These are phyloP conservation scores for Thelonectria rubi DNA, from an alignment of 2,329 filamentous ascomycete genomes.

Conservation along the genomic window DNA sequence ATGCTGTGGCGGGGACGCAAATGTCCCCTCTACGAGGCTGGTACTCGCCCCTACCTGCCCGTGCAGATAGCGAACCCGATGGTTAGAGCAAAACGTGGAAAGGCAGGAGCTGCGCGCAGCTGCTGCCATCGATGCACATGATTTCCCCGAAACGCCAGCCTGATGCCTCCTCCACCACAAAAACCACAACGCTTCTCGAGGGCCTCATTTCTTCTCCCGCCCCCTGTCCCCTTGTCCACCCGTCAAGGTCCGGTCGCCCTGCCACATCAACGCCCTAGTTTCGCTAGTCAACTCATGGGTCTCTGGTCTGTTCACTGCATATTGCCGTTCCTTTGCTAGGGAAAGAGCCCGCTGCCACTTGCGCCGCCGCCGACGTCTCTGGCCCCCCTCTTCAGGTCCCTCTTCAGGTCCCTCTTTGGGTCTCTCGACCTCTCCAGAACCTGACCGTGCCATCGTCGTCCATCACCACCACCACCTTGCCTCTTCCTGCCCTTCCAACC, in stretches of 20 bases:
- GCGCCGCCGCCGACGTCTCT: slow-evolving; percentile 21
- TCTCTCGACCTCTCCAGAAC: slow-evolving; percentile 27
- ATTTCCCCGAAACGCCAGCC: not conserved
- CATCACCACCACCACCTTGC: slow-evolving; percentile 34
- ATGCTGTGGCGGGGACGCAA: not conserved
- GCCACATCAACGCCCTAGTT: slow-evolving; percentile 19
- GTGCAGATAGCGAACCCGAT: not conserved
- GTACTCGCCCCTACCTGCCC: not conserved
- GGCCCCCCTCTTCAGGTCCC: slow-evolving; percentile 1
- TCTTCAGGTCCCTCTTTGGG: not conserved
- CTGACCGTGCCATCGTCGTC: slow-evolving; percentile 38
- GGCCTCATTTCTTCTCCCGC: slow-evolving; percentile 13
- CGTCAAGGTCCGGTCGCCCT: slow-evolving; percentile 1
- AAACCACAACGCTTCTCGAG: not conserved
- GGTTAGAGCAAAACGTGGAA: not conserved
- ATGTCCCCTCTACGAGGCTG: not conserved
- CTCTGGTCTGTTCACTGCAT: slow-evolving; percentile 17
- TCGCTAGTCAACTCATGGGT: slow-evolving; percentile 6
- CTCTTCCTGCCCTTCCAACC: slow-evolving; percentile 21
- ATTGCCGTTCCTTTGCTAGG: slow-evolving; percentile 15
- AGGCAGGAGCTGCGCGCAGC: not conserved
- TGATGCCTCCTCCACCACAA: not conserved
- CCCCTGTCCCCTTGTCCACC: slow-evolving; percentile 10
- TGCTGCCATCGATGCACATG: not conserved
- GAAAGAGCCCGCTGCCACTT: slow-evolving; percentile 18